Evolutionary conservation across 805 yeast genomes (phyloP), one percentile per base, ranked within the genome.

Genomic region (Pichia insulana): DNA sequence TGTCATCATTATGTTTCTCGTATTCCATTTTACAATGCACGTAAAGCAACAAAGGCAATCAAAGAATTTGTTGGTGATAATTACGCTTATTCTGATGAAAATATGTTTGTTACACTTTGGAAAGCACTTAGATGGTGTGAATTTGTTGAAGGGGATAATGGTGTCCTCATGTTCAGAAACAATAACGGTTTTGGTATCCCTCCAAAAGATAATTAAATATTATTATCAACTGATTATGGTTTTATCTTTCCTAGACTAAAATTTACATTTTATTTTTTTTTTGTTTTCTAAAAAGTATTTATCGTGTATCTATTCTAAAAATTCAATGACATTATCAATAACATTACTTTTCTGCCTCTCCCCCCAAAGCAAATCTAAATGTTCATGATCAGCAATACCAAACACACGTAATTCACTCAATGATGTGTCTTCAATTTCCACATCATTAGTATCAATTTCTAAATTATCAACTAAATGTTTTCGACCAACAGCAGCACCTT

Each of bases 311-410:
- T 41, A 27, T 20, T 43, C 40, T 19, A 60, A 36, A 48, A 58
- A 57, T 8, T 60, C 57, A 3, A 66, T 44, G 7, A 74, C 67
- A 43, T 68, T 65, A 7, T 64, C 57, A 37, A 73, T 63, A 3
- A 78, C 80, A 41, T 67, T 55, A 4, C 54, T 49, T 25, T 68
- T 74, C 3, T 83, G 82, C 41, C 78, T 74, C 20, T 71, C 64
- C n/a, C 96, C 97, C 98, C 98, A 90, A 11, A 90, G 66, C 48
- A 90, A 73, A 58, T 92, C 98, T 47, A 90, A 64, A 63, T 90
- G 98, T 62, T 90, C 98, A 58, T 89, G 85, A 17, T 67, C 67
- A 1, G 67, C 70, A 0, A 90, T 77, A 1, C 83, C 80, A 22
- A 76, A 67, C 12, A 62, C 50, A 7, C 49, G 44, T 27, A 56